Percentiles rank a stretch among this genome's conserved stretches.
These are phyloP conservation scores for Ophioceras dolichostomum DNA, from an alignment of 2,329 filamentous ascomycete species.

Conservation along the genomic window DNA sequence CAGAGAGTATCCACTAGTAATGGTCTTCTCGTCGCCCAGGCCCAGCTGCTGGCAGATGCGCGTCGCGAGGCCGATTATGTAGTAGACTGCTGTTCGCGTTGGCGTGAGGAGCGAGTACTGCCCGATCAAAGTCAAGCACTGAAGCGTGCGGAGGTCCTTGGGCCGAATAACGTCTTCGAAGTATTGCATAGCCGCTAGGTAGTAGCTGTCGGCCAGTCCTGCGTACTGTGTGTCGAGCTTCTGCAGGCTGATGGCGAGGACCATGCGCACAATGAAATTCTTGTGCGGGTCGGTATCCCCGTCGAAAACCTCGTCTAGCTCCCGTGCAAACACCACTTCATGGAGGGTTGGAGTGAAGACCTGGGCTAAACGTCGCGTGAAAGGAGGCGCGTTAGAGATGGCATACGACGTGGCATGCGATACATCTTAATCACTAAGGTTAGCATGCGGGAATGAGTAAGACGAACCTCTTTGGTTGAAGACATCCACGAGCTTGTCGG, in stretches of 20 bases:
- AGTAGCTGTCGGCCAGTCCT: conserved; percentile 91
- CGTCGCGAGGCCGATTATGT: conserved; percentile 78
- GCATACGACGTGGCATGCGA: too few relatives aligned
- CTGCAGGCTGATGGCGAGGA: conserved; percentile 89
- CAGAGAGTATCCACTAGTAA: conserved; percentile 47
- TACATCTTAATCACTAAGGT: too few relatives aligned
- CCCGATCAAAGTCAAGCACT: conserved; percentile 77
- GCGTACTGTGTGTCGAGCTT: conserved; percentile 83
- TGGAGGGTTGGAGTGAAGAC: conserved; percentile 80
- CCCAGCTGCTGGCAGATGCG: conserved; percentile 83
- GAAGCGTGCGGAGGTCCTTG: conserved; percentile 75
- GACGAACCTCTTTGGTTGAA: conserved; percentile 70
- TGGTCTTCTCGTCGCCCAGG: conserved; percentile 79
- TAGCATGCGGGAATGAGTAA: conserved; percentile 3
- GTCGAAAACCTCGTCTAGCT: conserved; percentile 70
- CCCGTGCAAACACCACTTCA: conserved; percentile 63
- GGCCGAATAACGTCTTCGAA: conserved; percentile 72
- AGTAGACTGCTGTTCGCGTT: conserved; percentile 85
- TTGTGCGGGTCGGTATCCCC: conserved; percentile 68
- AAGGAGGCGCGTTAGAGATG: background rate
- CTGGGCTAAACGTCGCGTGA: too few relatives aligned
- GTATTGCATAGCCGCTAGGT: conserved; percentile 74
- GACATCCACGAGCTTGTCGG: conserved; percentile 69
- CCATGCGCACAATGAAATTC: conserved; percentile 81
- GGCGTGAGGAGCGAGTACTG: conserved; percentile 90